Evolutionary conservation across 2,329 filamentous ascomycete species (phyloP).

Genomic region (Talaromyces atroroseus): DNA sequence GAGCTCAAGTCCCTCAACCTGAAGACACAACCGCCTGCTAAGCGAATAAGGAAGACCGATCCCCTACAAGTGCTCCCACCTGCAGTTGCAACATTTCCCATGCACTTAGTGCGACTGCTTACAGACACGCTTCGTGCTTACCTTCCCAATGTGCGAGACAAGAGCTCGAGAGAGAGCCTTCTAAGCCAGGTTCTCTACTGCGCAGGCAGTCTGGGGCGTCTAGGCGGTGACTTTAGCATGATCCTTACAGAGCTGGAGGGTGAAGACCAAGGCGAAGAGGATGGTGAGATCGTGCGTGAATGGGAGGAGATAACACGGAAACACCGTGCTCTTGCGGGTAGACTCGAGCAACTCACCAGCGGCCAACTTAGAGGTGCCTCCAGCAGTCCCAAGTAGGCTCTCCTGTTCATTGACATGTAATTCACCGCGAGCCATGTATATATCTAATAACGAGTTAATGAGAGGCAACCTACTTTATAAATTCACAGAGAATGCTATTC

Average conservation of each 20-base stretch:
- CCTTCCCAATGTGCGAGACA: slow-evolving; percentile 74
- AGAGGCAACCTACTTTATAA: no score
- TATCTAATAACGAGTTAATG: no score
- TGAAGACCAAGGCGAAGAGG: slow-evolving; percentile 42
- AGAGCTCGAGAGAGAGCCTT: slow-evolving; percentile 74
- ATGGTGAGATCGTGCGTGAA: slow-evolving; percentile 35
- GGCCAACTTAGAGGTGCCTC: slow-evolving; percentile 16
- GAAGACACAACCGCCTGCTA: slow-evolving; percentile 21
- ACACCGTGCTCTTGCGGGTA: slow-evolving; percentile 76
- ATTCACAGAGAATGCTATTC: no score
- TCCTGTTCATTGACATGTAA: background rate
- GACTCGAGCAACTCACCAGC: slow-evolving; percentile 42
- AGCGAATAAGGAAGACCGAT: slow-evolving; percentile 23
- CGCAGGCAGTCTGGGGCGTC: slow-evolving; percentile 78
- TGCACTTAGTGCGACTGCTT: slow-evolving; percentile 76
- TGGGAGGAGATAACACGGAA: slow-evolving; percentile 89
- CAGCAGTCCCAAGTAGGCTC: slow-evolving; percentile 17
- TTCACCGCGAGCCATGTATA: no score
- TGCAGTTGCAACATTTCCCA: slow-evolving; percentile 74
- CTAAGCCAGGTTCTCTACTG: slow-evolving; percentile 91
- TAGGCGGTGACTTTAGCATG: slow-evolving; percentile 90
- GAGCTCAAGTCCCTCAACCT: slow-evolving; percentile 19
- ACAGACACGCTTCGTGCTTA: slow-evolving; percentile 70
- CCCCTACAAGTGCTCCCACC: slow-evolving; percentile 58
- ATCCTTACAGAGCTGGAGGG: slow-evolving; percentile 60